A percentile compares a stretch with the other conserved stretches of the same genome.
These are phyloP conservation scores for Lathyrus aphaca DNA, from an alignment of 306 rosid genomes.

Conservation along the genomic window DNA sequence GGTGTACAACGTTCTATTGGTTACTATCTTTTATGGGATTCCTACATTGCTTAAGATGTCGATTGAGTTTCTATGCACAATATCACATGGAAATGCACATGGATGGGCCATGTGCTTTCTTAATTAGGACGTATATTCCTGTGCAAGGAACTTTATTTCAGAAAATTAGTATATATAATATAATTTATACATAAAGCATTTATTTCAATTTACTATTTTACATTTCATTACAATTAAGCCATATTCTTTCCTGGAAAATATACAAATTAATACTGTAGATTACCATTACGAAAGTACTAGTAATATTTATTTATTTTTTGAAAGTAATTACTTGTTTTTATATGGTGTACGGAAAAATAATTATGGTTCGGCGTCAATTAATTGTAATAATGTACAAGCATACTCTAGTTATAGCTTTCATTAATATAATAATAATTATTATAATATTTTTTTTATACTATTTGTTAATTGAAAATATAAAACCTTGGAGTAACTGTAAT, in stretches of 20 bases:
- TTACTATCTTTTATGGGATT: conserved; percentile 25
- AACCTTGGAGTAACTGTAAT: not conserved
- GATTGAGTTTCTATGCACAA: conserved; percentile 25
- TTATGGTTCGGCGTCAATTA: not conserved
- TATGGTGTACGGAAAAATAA: not conserved
- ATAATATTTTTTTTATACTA: too few relatives aligned
- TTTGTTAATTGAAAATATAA: not conserved
- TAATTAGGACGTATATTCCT: conserved; percentile 5
- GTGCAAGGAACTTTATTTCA: not conserved
- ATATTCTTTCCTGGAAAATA: not conserved
- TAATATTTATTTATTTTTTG: too few relatives aligned
- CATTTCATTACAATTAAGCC: not conserved
- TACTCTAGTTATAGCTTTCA: conserved; percentile 8
- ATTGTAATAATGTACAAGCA: conserved; percentile 12
- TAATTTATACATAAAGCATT: not conserved
- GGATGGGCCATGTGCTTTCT: conserved; percentile 12
- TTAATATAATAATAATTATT: not conserved
- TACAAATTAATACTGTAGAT: too few relatives aligned
- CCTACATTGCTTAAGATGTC: conserved; percentile 26
- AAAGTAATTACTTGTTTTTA: not conserved
- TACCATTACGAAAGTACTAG: too few relatives aligned
- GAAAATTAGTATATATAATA: not conserved
- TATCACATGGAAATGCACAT: conserved; percentile 6
- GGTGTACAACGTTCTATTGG: conserved; percentile 20
- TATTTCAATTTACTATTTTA: not conserved